Conservation (phyloP, 1,139 yeast genomes). For the Kodamaea plutei region DNA sequence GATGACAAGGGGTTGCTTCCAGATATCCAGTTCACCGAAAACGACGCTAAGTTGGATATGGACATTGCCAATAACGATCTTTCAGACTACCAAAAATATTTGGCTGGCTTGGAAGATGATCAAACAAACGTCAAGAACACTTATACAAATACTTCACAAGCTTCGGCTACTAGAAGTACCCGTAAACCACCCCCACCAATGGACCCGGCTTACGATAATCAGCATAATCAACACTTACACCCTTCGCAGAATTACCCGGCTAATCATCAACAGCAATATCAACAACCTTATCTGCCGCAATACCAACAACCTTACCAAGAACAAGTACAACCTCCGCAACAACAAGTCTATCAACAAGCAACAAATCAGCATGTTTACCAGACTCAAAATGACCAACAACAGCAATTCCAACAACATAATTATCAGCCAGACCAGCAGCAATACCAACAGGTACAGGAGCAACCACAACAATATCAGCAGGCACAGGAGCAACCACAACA, state of each 20-base stretch:
- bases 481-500: slow-evolving; percentile 2
- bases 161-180: slow-evolving; percentile 4
- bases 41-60: slow-evolving; percentile 12
- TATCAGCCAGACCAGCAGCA: slow-evolving; percentile 2
- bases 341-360: slow-evolving; percentile 1
- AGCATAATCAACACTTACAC: neutral
- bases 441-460: slow-evolving; percentile 2
- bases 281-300: slow-evolving; percentile 1
- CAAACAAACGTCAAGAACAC: slow-evolving; percentile 9
- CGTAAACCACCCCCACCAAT: slow-evolving; percentile 17
- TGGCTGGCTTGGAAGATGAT: slow-evolving; percentile 9
- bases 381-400: slow-evolving; percentile 1
- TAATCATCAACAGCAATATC: slow-evolving; percentile 1
- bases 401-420: slow-evolving; percentile 1
- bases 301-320: slow-evolving; percentile 1
- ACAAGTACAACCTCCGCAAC: slow-evolving; percentile 1
- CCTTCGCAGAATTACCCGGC: neutral
- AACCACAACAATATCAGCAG: slow-evolving; percentile 2
- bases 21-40: slow-evolving; percentile 12
- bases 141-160: slow-evolving; percentile 3
- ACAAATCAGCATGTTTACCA: neutral
- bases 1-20: slow-evolving; percentile 14
- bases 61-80: slow-evolving; percentile 9
- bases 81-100: slow-evolving; percentile 13
- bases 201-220: slow-evolving; percentile 6